Base-by-base conservation (phyloP, 805 yeast species). In the Candida ovalis region DNA sequence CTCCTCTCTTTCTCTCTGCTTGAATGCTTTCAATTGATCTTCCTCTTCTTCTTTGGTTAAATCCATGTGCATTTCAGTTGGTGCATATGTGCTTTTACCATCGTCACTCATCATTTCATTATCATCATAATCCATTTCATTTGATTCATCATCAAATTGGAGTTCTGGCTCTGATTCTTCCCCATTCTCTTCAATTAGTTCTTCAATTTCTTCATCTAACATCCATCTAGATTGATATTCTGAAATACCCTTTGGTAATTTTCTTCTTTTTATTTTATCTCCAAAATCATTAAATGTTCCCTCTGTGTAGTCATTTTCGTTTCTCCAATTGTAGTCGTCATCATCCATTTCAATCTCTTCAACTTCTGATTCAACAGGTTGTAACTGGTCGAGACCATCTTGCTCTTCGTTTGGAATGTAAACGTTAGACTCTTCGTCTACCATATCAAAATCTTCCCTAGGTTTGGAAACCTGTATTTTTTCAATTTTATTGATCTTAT, bases 1-100 rank as follows among this genome's bases (percentile, higher is more conserved):
- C 63, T 89, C 97, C 47, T 91, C 97, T 50, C 78, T 78, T 55
- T 82, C 96, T 52, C 80, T 67, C 36, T 74, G 74, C 57, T 94
- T 80, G 70, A 75, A 90, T 58, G 76, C 78, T 48, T 76, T 71
- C 52, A 89, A 73, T 67, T 91, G 97, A 58, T 81, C 77, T 50
- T 81, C 82, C 64, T 88, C 97, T 58, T 89, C 97, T 58, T 88
- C 96, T 30, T 84, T 82, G 1, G 85, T 72, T 44, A 89, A 69
- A 33, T 89, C 96, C 46, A 81, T 82, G 61, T 82, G 84, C 73
- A 76, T 74, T 52, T 84, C 92, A 3, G 73, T 55, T 43, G 62
- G 56, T 24, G 49, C 57, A 36, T 66, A 50, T 40, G 54, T 49
- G 15, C 55, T 44, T 36, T 43, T 54, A n/a, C 48, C 52, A 36